These are phyloP conservation scores for Eucalyptus cloeziana DNA, from an alignment of 345 rosid species.

Conservation along the genomic window DNA sequence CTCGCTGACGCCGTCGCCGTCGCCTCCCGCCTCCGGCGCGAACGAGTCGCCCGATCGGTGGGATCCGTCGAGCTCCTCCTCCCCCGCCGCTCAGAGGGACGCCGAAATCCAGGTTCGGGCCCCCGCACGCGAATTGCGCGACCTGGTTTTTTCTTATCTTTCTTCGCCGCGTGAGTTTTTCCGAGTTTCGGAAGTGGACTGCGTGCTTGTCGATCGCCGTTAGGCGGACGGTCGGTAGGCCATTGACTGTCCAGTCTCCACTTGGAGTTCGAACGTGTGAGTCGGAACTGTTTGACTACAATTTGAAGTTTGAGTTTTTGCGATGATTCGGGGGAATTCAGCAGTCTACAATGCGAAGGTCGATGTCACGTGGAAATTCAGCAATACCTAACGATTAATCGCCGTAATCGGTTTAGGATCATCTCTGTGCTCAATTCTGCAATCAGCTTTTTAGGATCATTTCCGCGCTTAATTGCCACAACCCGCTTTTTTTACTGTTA, in stretches of 20 bases:
- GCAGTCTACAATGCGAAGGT: neutral
- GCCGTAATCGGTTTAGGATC: neutral
- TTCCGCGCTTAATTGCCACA: neutral
- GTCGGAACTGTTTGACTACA: neutral
- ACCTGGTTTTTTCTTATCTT: neutral
- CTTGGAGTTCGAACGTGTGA: neutral
- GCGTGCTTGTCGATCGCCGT: neutral
- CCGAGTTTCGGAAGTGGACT: neutral
- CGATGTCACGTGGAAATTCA: neutral
- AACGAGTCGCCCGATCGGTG: conserved; percentile 41
- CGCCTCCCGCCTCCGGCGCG: conserved; percentile 10
- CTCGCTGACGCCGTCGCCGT: neutral
- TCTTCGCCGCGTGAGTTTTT: neutral
- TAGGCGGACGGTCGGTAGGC: neutral
- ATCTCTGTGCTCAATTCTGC: neutral
- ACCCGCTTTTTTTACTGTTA: neutral
- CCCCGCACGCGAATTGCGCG: neutral
- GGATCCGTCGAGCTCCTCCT: conserved; percentile 27
- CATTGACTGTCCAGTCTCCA: neutral
- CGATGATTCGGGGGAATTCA: neutral
- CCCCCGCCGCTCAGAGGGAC: conserved; percentile 34
- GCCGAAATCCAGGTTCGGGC: conserved; percentile 38
- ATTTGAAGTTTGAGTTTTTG: neutral
- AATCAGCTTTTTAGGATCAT: neutral
- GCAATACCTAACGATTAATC: neutral